Evolutionary conservation across 1,139 yeast species (phyloP).

Genomic region (Yamadazyma epiphylla): DNA sequence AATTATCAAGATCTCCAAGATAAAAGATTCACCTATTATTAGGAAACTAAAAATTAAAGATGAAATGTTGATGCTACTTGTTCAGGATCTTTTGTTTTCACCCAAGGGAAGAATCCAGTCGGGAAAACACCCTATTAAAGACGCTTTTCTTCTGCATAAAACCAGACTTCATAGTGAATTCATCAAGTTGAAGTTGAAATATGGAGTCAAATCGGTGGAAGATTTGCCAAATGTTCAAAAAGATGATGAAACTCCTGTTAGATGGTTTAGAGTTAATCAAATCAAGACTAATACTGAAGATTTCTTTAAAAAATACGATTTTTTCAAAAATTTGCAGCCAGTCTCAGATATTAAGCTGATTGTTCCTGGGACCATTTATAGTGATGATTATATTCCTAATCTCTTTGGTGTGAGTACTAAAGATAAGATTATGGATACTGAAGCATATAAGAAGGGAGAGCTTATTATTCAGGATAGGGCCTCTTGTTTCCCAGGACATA

Average conservation of each 20-base stretch:
- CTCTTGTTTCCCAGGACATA: slow-evolving; percentile 92
- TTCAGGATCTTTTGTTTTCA: slow-evolving; percentile 78
- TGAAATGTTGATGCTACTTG: slow-evolving; percentile 56
- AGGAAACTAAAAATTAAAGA: slow-evolving; percentile 39
- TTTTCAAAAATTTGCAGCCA: slow-evolving; percentile 43
- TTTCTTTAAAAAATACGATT: slow-evolving; percentile 34
- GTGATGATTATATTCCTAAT: slow-evolving; percentile 68
- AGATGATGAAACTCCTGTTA: slow-evolving; percentile 69
- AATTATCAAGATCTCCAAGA: slow-evolving; percentile 62
- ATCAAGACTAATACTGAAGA: slow-evolving; percentile 39
- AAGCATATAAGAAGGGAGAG: slow-evolving; percentile 68
- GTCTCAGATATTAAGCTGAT: slow-evolving; percentile 21
- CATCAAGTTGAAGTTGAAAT: slow-evolving; percentile 69
- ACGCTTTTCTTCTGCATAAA: slow-evolving; percentile 71
- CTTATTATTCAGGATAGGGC: slow-evolving; percentile 94
- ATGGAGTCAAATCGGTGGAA: slow-evolving; percentile 43
- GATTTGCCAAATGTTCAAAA: slow-evolving; percentile 33
- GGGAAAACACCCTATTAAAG: slow-evolving; percentile 85
- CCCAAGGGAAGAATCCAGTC: slow-evolving; percentile 80
- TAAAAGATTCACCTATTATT: slow-evolving; percentile 40
- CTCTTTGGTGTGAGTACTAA: slow-evolving; percentile 79
- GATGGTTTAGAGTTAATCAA: slow-evolving; percentile 84
- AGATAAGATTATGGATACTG: slow-evolving; percentile 61
- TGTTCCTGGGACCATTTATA: slow-evolving; percentile 55
- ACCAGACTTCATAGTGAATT: slow-evolving; percentile 81